A percentile compares a stretch with the other conserved stretches of the same genome.
Evolutionary conservation across 805 yeast genomes (phyloP).

Genomic region (Schwanniomyces pseudopolymorphus): DNA sequence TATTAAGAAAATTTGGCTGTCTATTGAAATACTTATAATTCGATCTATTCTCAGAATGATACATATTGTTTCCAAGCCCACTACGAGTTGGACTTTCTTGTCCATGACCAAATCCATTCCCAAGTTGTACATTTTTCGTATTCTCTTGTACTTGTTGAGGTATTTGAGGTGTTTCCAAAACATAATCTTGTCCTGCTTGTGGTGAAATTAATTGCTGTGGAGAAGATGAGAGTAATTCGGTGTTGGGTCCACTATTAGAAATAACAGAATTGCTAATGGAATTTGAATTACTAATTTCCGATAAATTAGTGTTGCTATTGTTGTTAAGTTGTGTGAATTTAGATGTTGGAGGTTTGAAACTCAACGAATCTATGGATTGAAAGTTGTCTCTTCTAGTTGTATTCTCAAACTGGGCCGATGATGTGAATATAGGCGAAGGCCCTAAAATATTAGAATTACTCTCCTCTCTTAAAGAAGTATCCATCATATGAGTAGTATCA

Average conservation of each 20-base stretch:
- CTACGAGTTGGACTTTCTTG: neutral
- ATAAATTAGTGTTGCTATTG: slow-evolving; percentile 38
- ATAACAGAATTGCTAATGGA: slow-evolving; percentile 19
- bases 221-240: neutral
- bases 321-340: slow-evolving; percentile 42
- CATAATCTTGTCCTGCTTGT: slow-evolving; percentile 11
- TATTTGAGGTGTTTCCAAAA: slow-evolving; percentile 7
- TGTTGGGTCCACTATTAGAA: slow-evolving; percentile 1
- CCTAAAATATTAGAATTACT: slow-evolving; percentile 15
- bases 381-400: slow-evolving; percentile 20
- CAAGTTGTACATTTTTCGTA: neutral
- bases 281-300: slow-evolving; percentile 28
- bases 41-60: slow-evolving; percentile 10
- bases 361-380: slow-evolving; percentile 38
- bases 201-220: slow-evolving; percentile 1
- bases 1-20: slow-evolving; percentile 77
- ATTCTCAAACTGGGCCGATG: slow-evolving; percentile 1
- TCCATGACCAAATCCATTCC: neutral
- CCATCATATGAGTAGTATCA: slow-evolving; percentile 26
- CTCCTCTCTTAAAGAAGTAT: slow-evolving; percentile 7
- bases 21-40: slow-evolving; percentile 75
- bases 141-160: slow-evolving; percentile 5
- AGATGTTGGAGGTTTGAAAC: slow-evolving; percentile 38
- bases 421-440: slow-evolving; percentile 22
- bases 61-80: neutral